Base-by-base conservation (phyloP, 2,329 filamentous ascomycete genomes). In the Aphanoascus verrucosus region DNA sequence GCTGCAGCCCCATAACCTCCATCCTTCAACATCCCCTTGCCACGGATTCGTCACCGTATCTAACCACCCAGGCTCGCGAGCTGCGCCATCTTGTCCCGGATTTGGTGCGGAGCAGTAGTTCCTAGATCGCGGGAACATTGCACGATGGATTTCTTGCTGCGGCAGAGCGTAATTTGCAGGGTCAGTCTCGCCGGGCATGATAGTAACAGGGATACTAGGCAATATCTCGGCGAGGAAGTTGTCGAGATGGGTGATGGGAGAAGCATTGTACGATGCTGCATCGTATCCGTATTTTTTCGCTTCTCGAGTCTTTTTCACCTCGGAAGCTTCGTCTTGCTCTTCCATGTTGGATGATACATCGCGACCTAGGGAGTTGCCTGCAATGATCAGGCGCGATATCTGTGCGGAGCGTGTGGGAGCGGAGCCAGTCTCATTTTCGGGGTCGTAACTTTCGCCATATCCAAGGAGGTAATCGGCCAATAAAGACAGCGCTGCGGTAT, bases 211-310 rank as follows among this genome's bases (percentile, higher is more conserved):
- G 23, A 98, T 81, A 14, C 84, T 86, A 1, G 90, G 89, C 2
- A 98, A 80, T 11, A 98, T 75, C 45, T 85, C 79, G 1, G 85
- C 76, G 34, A 98, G 79, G 67, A 95, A 93, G 5, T 80, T 77
- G 72, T 98, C 93, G 34, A 98, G 78, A 45, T 87, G 83, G 54
- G 85, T 82, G 2, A 88, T 89, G 0, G 93, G 93, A 1, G 85
- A 76, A 1, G 91, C 77, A 65, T 98, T 95, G 74, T 96, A 98
- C 0, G 85, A 71, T 52, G 84, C 83, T 54, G 87, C 82, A 68
- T 98, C 93, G 72, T 97, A 97, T 56, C 93, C 91, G 70, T 96
- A 97, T 66, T 94, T 95, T 68, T 88, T 94, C 49, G 76, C 70
- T 56, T 72, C 75, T 64, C 77, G 81, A 61, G 77, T 73, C 43